Conservation (phyloP, 1,139 yeast species). For the Nakaseomyces nivariensis region DNA sequence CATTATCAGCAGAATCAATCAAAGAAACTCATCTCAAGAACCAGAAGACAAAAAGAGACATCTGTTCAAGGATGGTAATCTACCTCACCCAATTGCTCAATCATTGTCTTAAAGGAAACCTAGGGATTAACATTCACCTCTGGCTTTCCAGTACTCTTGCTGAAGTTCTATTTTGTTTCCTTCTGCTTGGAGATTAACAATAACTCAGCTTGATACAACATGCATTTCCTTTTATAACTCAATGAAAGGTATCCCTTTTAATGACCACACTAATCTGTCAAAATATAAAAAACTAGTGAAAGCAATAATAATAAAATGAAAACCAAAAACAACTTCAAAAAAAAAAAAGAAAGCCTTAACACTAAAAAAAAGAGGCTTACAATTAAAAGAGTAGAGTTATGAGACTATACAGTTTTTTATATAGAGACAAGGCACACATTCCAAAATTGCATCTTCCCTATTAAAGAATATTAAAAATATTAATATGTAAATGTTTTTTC, state of each 20-base stretch:
- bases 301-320: not conserved
- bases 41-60: slow-evolving; percentile 9
- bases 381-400: not conserved
- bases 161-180: too few relatives aligned
- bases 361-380: too few relatives aligned
- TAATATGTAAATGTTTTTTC: too few relatives aligned
- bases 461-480: too few relatives aligned
- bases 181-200: too few relatives aligned
- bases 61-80: slow-evolving; percentile 20
- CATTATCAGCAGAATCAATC: slow-evolving; percentile 17
- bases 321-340: not conserved
- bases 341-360: too few relatives aligned
- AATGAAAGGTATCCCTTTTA: not conserved
- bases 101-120: slow-evolving; percentile 14
- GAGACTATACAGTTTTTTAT: not conserved
- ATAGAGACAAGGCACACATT: not conserved
- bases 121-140: too few relatives aligned
- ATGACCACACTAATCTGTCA: not conserved
- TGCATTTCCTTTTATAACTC: not conserved
- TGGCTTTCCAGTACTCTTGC: too few relatives aligned
- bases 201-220: not conserved
- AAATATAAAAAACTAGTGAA: not conserved
- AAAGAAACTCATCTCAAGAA: slow-evolving; percentile 7
- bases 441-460: not conserved
- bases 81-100: slow-evolving; percentile 27